Evolutionary conservation across 331 rosid genomes (phyloP), one percentile per base, ranked within the genome.

Genomic region (Malus hybrid): DNA sequence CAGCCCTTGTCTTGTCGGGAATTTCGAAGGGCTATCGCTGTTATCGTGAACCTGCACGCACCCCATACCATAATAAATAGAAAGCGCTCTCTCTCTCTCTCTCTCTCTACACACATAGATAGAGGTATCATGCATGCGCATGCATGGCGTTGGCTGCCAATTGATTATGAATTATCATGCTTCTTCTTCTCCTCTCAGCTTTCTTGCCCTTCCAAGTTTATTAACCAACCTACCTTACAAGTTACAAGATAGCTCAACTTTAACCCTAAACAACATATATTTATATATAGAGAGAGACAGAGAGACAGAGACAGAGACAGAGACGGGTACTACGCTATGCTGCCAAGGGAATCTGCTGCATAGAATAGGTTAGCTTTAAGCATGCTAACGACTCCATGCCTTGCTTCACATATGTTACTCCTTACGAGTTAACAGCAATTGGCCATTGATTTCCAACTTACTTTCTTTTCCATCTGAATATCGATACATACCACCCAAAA

Each of bases 1-100:
- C 57, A 18, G 20, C 57, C 20, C 20, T 42, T 50, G 60, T 71
- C 24, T 24, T 67, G 79, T 76, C 79, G 77, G 70, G 76, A 68
- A 73, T 67, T 54, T 72, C 67, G 33, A 67, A 71, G 77, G 78
- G 6, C 42, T 57, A 83, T 15, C 56, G 71, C 67, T 68, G 78
- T 79, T 75, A 60, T 34, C 19, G 55, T 70, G 72, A 59, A 62
- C 71, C 66, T 4, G 32, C 60, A 3, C 39, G 34, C 76, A 69
- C 36, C 44, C 34, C 68, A 32, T 11, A 31, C 34, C 67, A 62
- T 27, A 29, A 62, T 4, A 29, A 2, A 59, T 29, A 22, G 29
- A 10, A 3, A 59, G 56, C n/a, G 18, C 9, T 2, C 6, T 50
- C 8, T 12, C 15, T 22, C 27, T 20, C 24, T n/a, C 39, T 34